These are phyloP conservation scores for Dissophora globulifera DNA, from an alignment of 192 early-diverging fungal genomes.

Conservation along the genomic window DNA sequence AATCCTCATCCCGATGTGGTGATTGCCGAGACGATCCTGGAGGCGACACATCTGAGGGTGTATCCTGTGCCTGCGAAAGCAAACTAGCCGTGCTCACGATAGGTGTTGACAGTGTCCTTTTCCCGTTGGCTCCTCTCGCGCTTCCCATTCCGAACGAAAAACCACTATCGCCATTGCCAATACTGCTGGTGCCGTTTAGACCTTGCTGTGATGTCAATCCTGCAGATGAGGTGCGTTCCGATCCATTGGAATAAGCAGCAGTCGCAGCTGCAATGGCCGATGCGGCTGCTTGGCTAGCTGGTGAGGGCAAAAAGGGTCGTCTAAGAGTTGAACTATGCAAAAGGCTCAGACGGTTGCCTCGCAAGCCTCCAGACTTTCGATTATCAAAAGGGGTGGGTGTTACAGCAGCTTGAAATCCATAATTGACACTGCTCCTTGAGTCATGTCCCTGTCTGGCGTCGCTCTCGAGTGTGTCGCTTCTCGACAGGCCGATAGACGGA, in stretches of 20 bases:
- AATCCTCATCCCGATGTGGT: too few species aligned
- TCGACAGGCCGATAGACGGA: background rate
- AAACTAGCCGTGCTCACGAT: slow-evolving; percentile 6
- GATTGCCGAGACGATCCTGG: too few species aligned
- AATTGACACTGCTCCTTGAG: slow-evolving; percentile 22
- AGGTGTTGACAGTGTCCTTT: background rate
- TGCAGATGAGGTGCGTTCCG: background rate
- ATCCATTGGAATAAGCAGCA: background rate
- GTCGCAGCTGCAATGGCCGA: slow-evolving; percentile 13
- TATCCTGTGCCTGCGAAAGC: background rate
- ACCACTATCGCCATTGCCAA: background rate
- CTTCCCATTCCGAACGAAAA: background rate
- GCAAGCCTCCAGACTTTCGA: background rate
- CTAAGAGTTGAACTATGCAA: slow-evolving; percentile 6
- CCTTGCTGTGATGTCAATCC: too few species aligned
- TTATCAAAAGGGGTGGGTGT: slow-evolving; percentile 8
- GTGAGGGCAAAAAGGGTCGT: slow-evolving; percentile 9
- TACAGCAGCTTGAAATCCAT: background rate
- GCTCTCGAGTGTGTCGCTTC: background rate
- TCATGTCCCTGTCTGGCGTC: background rate
- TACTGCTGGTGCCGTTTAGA: too few species aligned
- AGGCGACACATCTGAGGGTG: background rate
- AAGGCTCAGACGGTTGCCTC: slow-evolving; percentile 19
- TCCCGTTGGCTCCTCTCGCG: background rate
- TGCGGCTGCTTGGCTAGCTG: slow-evolving; percentile 18